Evolutionary conservation across 768 basidiomycete species (phyloP).

Genomic region (Lentinula sp.): DNA sequence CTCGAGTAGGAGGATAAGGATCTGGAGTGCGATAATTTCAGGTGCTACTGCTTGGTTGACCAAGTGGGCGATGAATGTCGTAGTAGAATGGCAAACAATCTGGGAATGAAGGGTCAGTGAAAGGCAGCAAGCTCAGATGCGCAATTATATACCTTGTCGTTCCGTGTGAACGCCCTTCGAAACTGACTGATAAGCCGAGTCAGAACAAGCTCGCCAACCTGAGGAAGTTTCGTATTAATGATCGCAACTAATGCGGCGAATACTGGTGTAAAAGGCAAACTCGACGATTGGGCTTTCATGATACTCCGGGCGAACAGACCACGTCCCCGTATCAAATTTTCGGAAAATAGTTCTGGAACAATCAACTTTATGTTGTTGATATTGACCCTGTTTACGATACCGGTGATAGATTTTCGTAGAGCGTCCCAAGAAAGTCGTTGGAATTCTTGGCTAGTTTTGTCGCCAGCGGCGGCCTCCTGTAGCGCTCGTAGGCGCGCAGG

Average conservation of each 20-base stretch:
- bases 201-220: constrained; percentile 89
- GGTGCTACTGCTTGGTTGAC: constrained; percentile 93
- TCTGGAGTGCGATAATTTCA: constrained; percentile 91
- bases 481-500: constrained; percentile 89
- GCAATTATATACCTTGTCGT: constrained; percentile 78
- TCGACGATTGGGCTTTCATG: constrained; percentile 97
- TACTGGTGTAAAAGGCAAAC: constrained; percentile 96
- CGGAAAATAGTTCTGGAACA: constrained; percentile 84
- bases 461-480: constrained; percentile 73
- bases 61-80: constrained; percentile 86
- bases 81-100: constrained; percentile 91
- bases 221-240: constrained; percentile 95
- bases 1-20: constrained; percentile 92
- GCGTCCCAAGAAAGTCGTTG: constrained; percentile 98
- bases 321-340: constrained; percentile 90
- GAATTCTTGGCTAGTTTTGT: constrained; percentile 84
- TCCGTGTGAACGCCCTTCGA: constrained; percentile 89
- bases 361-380: constrained; percentile 93
- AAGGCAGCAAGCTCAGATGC: background rate
- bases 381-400: constrained; percentile 99
- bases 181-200: constrained; percentile 93
- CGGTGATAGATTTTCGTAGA: constrained; percentile 93
- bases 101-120: constrained; percentile 22
- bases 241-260: constrained; percentile 93
- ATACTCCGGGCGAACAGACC: constrained; percentile 91